Evolutionary conservation across 768 basidiomycete genomes (phyloP), one percentile per base, ranked within the genome.

Genomic region (Leucosporidium scottii): DNA sequence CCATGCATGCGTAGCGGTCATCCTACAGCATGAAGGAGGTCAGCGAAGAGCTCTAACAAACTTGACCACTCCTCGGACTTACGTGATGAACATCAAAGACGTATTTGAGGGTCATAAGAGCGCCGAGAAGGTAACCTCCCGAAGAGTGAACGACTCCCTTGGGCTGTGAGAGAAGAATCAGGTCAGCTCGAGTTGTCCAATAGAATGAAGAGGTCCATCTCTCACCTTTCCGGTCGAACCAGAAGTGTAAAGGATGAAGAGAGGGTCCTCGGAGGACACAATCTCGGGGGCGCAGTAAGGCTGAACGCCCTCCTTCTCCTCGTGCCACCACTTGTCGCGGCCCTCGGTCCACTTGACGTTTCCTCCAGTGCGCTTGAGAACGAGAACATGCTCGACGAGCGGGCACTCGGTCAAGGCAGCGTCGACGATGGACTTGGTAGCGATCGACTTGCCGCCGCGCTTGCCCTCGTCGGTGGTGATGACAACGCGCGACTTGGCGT

Each of bases 1-100:
- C 94, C 93, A 97, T 93, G 82, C 94, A 98, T 1, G 87, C 96
- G 78, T 93, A 97, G 73, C 84, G 86, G 81, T 97, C 94, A 67
- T 90, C 92, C 60, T 61, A 36, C 36, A 59, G 18, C 39, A 47
- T 47, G 8, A 6, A 39, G 28, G 39, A 15, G 6, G 39, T 27
- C 21, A 44, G 5, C 8, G 6, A 44, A 9, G 18, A n/a, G 36
- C n/a, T 25, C 13, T n/a, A 13, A 8, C 1, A 12, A 47, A 13
- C 39, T 44, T 12, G 2, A 44, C 25, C 3, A 48, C 28, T 2
- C 15, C 17, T 25, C 8, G 15, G 2, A 58, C 59, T 44, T 25
- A 59, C 59, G n/a, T 88, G 86, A 79, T 99, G 94, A 27, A 97
- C 85, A 78, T 99, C 94, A 77, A 97, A 99, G 70, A 96, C 91